Evolutionary conservation across 2,329 filamentous ascomycete genomes (phyloP).

Genomic region (Rhinocladiella similis): DNA sequence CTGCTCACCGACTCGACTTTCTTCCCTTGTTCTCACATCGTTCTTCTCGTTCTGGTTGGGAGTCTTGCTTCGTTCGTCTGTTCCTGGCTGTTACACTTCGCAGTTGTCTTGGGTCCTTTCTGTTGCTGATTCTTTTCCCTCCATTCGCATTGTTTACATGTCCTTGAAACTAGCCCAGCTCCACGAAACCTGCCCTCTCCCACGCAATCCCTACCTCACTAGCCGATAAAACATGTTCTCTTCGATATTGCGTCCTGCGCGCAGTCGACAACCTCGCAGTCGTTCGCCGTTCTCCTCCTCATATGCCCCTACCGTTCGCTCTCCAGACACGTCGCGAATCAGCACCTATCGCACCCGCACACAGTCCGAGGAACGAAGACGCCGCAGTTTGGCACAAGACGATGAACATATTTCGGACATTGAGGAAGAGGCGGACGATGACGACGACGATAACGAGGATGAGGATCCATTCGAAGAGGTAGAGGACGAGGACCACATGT

Average conservation of each 20-base stretch:
- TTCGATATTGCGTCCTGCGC: conserved; percentile 17
- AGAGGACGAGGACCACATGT: conserved; percentile 39
- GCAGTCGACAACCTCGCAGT: conserved; percentile 18
- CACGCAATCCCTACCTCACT: background rate
- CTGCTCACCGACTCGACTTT: conserved; percentile 1
- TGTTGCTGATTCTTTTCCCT: background rate
- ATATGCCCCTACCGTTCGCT: conserved; percentile 24
- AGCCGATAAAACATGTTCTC: conserved; percentile 19
- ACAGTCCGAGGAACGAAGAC: conserved; percentile 1
- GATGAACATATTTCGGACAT: conserved; percentile 5
- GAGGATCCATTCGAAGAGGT: conserved; percentile 40
- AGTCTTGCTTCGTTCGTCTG: background rate
- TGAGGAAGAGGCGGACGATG: conserved; percentile 17
- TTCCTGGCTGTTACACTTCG: background rate
- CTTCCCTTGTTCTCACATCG: background rate
- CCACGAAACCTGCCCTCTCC: background rate
- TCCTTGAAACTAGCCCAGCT: background rate
- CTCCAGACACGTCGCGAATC: conserved; percentile 17
- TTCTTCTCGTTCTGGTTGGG: background rate
- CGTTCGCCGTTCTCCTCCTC: conserved; percentile 35
- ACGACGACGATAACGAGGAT: conserved; percentile 18
- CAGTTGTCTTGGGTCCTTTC: background rate
- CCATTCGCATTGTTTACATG: background rate
- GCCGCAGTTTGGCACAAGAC: conserved; percentile 2
- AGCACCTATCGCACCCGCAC: conserved; percentile 15